A percentile compares a stretch with the other conserved stretches of the same genome.
These are phyloP conservation scores for Rubia tinctorum DNA, from an alignment of 305 asterid species.

Conservation along the genomic window DNA sequence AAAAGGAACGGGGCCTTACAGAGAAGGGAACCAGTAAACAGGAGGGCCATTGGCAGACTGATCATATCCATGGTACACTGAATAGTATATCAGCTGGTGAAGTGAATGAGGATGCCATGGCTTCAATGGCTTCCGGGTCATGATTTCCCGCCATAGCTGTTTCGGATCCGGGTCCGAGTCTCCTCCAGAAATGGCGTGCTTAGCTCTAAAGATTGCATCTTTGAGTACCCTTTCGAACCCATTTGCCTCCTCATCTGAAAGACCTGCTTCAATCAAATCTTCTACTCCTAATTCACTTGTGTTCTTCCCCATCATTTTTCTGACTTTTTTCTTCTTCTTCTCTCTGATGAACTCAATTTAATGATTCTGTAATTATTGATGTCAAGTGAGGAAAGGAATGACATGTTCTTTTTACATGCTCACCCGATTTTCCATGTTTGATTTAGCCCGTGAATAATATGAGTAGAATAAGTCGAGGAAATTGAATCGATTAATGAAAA, in stretches of 20 bases:
- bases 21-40: slow-evolving; percentile 84
- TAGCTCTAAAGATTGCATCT: slow-evolving; percentile 23
- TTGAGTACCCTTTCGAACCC: slow-evolving; percentile 42
- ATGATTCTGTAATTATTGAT: neutral
- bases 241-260: slow-evolving; percentile 49
- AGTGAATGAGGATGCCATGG: slow-evolving; percentile 69
- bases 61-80: slow-evolving; percentile 45
- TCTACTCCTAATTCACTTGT: slow-evolving; percentile 43
- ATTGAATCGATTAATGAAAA: no score
- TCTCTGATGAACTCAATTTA: neutral
- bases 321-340: neutral
- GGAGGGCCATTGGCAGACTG: slow-evolving; percentile 68
- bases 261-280: slow-evolving; percentile 56
- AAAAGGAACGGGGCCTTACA: slow-evolving; percentile 29
- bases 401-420: neutral
- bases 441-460: no score
- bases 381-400: neutral
- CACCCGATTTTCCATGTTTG: no score
- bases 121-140: slow-evolving; percentile 57
- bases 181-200: neutral
- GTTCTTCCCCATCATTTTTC: slow-evolving; percentile 40
- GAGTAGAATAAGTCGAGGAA: no score
- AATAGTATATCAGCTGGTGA: slow-evolving; percentile 74
- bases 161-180: slow-evolving; percentile 24
- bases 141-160: slow-evolving; percentile 57